Evolutionary conservation across 139 green algal genomes (phyloP).

Genomic region (Chlorella sp.): DNA sequence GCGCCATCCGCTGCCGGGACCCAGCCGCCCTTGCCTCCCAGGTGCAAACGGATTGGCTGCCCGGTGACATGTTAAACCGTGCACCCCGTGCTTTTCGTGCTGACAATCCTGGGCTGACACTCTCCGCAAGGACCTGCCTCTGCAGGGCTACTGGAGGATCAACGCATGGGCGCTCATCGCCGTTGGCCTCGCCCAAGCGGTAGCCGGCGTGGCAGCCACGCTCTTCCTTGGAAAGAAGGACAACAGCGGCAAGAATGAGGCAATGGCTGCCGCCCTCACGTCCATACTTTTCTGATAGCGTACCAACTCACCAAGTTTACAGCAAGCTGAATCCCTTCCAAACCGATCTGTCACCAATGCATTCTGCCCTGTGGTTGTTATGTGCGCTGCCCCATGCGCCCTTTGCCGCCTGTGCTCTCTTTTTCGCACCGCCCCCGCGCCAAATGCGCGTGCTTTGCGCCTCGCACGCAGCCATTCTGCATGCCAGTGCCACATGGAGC

Average conservation of each 20-base stretch:
- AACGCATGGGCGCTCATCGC: slow-evolving; percentile 30
- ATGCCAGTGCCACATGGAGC: no score
- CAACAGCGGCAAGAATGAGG: not conserved
- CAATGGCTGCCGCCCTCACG: no score
- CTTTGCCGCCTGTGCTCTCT: no score
- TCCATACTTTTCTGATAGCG: no score
- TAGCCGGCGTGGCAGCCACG: slow-evolving; percentile 20
- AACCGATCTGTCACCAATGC: no score
- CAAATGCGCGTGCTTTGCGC: no score
- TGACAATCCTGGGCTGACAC: not conserved
- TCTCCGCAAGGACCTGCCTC: not conserved
- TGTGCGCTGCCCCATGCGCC: no score
- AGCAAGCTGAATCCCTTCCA: no score
- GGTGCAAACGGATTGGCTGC: not conserved
- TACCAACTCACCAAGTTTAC: no score
- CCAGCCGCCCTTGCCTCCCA: not conserved
- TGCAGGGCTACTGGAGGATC: slow-evolving; percentile 28
- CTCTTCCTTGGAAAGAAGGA: slow-evolving; percentile 19
- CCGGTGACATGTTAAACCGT: not conserved
- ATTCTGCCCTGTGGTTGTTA: no score
- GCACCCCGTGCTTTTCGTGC: not conserved
- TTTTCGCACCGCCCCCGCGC: no score
- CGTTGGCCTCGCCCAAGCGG: slow-evolving; percentile 28
- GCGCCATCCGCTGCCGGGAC: not conserved
- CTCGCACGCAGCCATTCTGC: no score